Evolutionary conservation across 1,284 basidiomycete species (phyloP), one percentile per base, ranked within the genome.

Genomic region (Schizophyllum amplum): DNA sequence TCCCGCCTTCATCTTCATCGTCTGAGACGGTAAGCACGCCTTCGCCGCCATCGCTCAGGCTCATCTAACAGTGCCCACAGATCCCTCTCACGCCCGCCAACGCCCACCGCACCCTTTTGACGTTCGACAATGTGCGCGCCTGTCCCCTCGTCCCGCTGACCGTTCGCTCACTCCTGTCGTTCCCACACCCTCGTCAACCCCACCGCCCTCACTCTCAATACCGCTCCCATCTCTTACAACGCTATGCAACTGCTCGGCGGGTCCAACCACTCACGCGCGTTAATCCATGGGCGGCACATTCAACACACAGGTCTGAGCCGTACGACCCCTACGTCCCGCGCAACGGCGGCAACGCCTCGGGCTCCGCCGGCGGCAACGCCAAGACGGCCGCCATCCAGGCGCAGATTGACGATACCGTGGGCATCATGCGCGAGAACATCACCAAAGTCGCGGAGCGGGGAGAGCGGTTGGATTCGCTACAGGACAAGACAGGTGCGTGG

Each of bases 381-480:
- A 94, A 94, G 82, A 96, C 94, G 0, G 90, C 91, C 13, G 90
- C 89, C 57, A 95, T 98, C 65, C 94, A 98, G 72, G 81, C 82
- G 26, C 93, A 98, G 74, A 97, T 98, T 65, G 92, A 98, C 69
- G 89, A 92, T 68, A 97, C 94, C 33, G 92, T 96, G 60, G 92
- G 89, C 53, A 94, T 97, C 67, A 98, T 98, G 96, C 83, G 93
- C 68, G 94, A 98, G 67, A 99, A 98, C 75, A 98, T 98, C 67
- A 91, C 87, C 64, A 93, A 93, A 73, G 94, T 98, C 27, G 91
- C 94, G 22, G 94, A 98, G 77, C 80, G 96, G 68, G 95, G 95
- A 67, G 96, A 98, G 76, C 77, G 93, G 63, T 76, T 99, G 61
- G 94, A 98, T 70, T 88, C 90, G 56, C 76, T 98, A 64, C 96